Evolutionary conservation across 2,329 filamentous ascomycete species (phyloP).

Genomic region (Samsoniella hepiali): DNA sequence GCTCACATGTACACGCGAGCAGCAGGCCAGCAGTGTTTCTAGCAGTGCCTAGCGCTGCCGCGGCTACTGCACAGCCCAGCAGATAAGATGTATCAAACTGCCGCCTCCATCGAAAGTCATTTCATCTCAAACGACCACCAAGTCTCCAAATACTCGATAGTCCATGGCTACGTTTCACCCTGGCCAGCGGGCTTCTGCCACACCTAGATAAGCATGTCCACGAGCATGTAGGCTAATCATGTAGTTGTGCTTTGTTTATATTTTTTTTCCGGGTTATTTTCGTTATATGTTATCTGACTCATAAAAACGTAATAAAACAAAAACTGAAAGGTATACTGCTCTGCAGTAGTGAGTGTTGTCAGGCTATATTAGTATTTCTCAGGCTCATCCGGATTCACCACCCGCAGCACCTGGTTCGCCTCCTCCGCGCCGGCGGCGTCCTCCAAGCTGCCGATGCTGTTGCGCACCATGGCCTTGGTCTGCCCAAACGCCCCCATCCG

Average conservation of each 20-base stretch:
- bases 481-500: constrained; percentile 14
- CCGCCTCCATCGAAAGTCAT: not conserved
- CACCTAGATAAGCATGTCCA: too few species aligned
- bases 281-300: too few species aligned
- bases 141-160: too few species aligned
- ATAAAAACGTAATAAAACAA: too few species aligned
- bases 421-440: constrained; percentile 1
- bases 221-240: too few species aligned
- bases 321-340: too few species aligned
- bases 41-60: not conserved
- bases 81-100: not conserved
- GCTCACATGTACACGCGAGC: too few species aligned
- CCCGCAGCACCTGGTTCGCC: constrained; percentile 2
- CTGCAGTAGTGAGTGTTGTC: not conserved
- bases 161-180: too few species aligned
- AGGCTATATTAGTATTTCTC: not conserved
- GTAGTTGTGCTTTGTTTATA: too few species aligned
- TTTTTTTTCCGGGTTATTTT: too few species aligned
- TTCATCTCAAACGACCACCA: too few species aligned
- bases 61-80: not conserved
- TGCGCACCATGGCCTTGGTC: constrained; percentile 1
- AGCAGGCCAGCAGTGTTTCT: not conserved
- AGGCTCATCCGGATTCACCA: constrained; percentile 6
- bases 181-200: too few species aligned
- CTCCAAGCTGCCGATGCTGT: constrained; percentile 11